These are phyloP conservation scores for Funneliformis geosporum DNA, from an alignment of 192 early-diverging fungal species.

Conservation along the genomic window DNA sequence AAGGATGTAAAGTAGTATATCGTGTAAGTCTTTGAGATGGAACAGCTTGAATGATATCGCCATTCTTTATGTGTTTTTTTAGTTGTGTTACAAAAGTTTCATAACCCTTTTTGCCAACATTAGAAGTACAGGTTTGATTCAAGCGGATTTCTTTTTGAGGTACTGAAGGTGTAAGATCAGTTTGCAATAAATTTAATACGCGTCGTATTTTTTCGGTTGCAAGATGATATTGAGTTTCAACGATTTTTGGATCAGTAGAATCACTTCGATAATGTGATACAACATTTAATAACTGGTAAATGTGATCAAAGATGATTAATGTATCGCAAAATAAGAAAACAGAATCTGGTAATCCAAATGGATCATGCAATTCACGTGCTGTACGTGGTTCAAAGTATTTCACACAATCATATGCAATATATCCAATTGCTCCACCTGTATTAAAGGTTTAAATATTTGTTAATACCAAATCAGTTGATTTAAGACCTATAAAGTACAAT, in stretches of 20 bases:
- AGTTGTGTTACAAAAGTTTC: conserved; percentile 83
- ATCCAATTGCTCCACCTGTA: conserved; percentile 93
- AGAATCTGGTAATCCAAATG: conserved; percentile 88
- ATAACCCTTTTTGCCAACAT: conserved; percentile 91
- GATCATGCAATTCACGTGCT: conserved; percentile 76
- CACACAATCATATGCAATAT: conserved; percentile 96
- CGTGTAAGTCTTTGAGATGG: conserved; percentile 90
- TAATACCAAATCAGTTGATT: too few species aligned
- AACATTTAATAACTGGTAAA: conserved; percentile 89
- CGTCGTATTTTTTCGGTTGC: conserved; percentile 69
- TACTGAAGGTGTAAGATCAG: conserved; percentile 73
- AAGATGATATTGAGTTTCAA: conserved; percentile 65
- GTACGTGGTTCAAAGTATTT: conserved; percentile 97
- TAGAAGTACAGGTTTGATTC: conserved; percentile 73
- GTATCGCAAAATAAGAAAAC: conserved; percentile 95
- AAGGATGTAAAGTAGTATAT: conserved; percentile 88
- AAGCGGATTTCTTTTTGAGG: conserved; percentile 73
- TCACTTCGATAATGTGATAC: conserved; percentile 85
- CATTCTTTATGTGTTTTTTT: conserved; percentile 90
- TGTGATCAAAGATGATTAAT: conserved; percentile 93
- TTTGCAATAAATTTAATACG: conserved; percentile 69
- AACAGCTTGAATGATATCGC: conserved; percentile 98
- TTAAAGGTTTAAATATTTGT: neutral
- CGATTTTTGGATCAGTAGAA: conserved; percentile 52
- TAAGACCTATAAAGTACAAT: neutral